Base-by-base conservation (phyloP, 1,139 yeast genomes). In the Candida smagusa region DNA sequence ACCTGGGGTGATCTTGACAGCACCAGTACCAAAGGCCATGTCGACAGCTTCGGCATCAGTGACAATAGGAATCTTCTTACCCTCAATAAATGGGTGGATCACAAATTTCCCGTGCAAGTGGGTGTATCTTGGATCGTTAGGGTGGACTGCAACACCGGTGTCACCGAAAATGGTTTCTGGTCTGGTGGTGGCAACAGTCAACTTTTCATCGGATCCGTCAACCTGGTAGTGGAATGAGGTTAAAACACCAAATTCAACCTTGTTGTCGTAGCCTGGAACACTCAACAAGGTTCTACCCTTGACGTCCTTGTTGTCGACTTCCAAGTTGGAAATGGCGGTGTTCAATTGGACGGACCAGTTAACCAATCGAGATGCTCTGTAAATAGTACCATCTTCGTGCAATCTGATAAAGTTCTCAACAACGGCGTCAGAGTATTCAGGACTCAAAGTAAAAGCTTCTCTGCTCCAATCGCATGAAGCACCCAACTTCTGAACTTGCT, bases 21-120 rank as follows among this genome's bases (percentile, higher is more conserved):
- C 98, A 83, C 98, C 98, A 49, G 98, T 92, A 75, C 98, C 98
- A 53, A 92, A 92, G 64, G 87, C 96, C 97, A 92, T 92, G 63
- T 92, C 98, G 47, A 92, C 98, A 29, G 97, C 94, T 65, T 88
- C 96, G 28, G 82, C 61, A 61, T 92, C 98, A 40, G 90, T 78
- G 45, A 92, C 72, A 58, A 92, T 88, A 48, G 98, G 98, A 41
- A 92, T 66, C 57, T 79, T 74, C 61, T 90, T 84, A 24, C 42
- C 42, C 58, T 84, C 87, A 52, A 88, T 68, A 66, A 92, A 86
- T 45, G 98, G 98, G 66, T 92, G 98, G 50, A 78, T 63, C 42
- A 86, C 95, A 60, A 71, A 87, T 63, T 90, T 89, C 47, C 98
- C 98, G 59, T 92, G 98, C 56, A 92, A 75, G 61, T 92, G 98